Conservation (phyloP, 208 protist genomes). For the Acanthamoeba polyphaga region DNA sequence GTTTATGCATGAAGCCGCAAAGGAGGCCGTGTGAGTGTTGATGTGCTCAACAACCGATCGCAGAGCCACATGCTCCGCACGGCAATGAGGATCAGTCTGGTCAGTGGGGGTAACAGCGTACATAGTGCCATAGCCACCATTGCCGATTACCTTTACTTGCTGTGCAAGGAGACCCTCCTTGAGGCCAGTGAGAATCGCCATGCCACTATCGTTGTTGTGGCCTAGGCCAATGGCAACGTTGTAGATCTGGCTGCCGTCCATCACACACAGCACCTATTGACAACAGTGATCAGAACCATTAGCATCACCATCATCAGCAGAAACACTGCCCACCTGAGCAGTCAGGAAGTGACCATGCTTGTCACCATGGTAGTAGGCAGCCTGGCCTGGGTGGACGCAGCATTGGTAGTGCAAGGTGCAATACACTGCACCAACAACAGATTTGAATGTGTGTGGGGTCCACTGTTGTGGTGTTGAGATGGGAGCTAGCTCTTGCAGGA, state of each 20-base stretch:
- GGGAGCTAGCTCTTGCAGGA: background rate
- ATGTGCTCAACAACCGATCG: background rate
- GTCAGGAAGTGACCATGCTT: constrained; percentile 31
- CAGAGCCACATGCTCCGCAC: background rate
- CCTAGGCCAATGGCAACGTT: background rate
- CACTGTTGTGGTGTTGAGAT: background rate
- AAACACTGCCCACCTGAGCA: background rate
- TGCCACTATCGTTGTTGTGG: background rate
- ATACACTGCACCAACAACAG: background rate
- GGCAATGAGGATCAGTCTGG: background rate
- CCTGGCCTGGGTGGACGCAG: constrained; percentile 4
- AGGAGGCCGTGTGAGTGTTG: background rate
- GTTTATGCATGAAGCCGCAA: constrained; percentile 40
- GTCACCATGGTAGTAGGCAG: constrained; percentile 2
- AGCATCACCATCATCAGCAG: too few relatives aligned
- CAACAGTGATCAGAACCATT: too few relatives aligned
- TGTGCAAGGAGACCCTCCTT: background rate
- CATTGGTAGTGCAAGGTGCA: background rate
- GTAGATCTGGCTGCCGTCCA: background rate
- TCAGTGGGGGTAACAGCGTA: background rate
- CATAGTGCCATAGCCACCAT: background rate
- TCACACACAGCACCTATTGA: background rate
- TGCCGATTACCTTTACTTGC: background rate
- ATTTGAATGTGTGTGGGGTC: background rate
- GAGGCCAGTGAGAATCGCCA: background rate